Conservation (phyloP, 495 filamentous ascomycete species). For the Penicillium egyptiacum region DNA sequence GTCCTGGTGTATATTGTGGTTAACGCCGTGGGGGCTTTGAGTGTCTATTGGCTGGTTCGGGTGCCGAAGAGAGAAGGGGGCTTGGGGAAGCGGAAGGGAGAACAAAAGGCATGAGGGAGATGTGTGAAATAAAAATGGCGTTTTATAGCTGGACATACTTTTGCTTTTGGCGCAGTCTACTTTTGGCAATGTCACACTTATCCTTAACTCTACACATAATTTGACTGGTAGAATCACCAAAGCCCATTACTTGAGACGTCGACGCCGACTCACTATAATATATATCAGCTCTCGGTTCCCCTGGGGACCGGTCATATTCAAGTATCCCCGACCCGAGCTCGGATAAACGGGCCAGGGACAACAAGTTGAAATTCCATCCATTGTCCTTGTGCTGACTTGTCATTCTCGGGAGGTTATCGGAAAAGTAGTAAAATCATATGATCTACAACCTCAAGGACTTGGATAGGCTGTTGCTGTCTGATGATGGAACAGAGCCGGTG, state of each 20-base stretch:
- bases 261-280: too few relatives aligned
- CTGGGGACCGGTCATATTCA: too few relatives aligned
- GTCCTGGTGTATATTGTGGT: slow-evolving; percentile 66
- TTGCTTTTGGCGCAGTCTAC: too few relatives aligned
- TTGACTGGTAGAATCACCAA: too few relatives aligned
- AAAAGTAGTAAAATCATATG: not conserved
- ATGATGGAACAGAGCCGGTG: not conserved
- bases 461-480: not conserved
- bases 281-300: too few relatives aligned
- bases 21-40: slow-evolving; percentile 63
- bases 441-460: not conserved
- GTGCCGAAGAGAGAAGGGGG: slow-evolving; percentile 59
- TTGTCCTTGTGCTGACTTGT: too few relatives aligned
- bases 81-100: not conserved
- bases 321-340: too few relatives aligned
- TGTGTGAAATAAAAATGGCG: not conserved
- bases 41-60: slow-evolving; percentile 68
- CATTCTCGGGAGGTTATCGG: not conserved
- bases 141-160: not conserved
- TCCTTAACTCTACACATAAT: too few relatives aligned
- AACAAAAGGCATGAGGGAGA: not conserved
- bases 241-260: too few relatives aligned
- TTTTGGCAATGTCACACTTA: too few relatives aligned
- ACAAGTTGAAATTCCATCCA: too few relatives aligned
- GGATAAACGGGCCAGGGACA: too few relatives aligned